These are phyloP conservation scores for Russula vinacea DNA, from an alignment of 768 basidiomycete genomes.

Conservation along the genomic window DNA sequence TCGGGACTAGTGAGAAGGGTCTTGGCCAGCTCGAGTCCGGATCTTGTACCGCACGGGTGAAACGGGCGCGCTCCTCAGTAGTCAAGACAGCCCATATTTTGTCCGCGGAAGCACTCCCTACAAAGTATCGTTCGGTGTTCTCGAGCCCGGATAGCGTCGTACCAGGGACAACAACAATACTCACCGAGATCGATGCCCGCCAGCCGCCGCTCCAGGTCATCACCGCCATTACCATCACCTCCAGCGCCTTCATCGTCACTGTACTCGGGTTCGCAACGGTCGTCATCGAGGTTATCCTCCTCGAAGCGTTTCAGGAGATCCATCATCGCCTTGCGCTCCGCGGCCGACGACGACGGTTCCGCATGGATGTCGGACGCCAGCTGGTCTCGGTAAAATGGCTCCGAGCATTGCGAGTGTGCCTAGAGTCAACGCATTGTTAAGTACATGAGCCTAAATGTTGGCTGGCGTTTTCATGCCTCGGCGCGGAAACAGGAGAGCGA, in stretches of 20 bases:
- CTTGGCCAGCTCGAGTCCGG: constrained; percentile 60
- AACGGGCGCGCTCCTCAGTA: constrained; percentile 56
- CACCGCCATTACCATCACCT: constrained; percentile 32
- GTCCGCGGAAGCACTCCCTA: constrained; percentile 56
- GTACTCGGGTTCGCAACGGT: constrained; percentile 38
- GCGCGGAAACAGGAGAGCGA: constrained; percentile 77
- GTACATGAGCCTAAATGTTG: not conserved
- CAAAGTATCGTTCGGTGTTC: not conserved
- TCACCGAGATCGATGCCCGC: constrained; percentile 60
- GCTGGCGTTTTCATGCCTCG: constrained; percentile 3
- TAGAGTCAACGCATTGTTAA: constrained; percentile 21
- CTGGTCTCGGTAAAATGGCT: constrained; percentile 76
- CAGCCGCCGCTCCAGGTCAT: constrained; percentile 51
- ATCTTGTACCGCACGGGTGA: constrained; percentile 56
- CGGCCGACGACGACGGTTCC: constrained; percentile 50
- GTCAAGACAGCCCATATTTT: constrained; percentile 61
- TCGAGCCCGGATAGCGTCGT: too few species aligned
- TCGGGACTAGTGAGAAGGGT: constrained; percentile 58
- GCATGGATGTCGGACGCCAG: constrained; percentile 60
- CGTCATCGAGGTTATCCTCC: constrained; percentile 49
- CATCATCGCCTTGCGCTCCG: constrained; percentile 65
- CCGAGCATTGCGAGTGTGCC: constrained; percentile 74
- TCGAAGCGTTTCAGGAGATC: constrained; percentile 71
- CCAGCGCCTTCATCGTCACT: constrained; percentile 36
- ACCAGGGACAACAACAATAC: constrained; percentile 27